These are phyloP conservation scores for Taphrina wiesneri DNA, from an alignment of 1,139 yeast species.

Conservation along the genomic window DNA sequence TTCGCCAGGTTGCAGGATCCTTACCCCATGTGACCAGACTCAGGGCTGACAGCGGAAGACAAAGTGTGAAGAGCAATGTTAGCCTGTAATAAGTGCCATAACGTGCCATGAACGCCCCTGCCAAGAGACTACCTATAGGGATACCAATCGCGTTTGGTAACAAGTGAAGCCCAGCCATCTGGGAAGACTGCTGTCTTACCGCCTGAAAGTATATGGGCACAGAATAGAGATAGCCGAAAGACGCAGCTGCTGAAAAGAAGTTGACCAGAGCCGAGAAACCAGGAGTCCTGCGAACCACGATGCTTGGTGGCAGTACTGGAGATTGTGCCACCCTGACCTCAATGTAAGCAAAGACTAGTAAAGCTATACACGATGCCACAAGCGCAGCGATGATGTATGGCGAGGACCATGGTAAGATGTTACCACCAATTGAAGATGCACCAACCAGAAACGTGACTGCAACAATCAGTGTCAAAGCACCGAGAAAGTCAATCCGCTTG, in stretches of 20 bases:
- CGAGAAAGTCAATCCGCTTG: conserved; percentile 66
- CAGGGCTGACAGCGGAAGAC: conserved; percentile 16
- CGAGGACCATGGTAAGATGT: conserved; percentile 49
- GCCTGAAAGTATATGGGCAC: conserved; percentile 50
- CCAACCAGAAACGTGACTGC: conserved; percentile 58
- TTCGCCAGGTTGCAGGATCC: conserved; percentile 19
- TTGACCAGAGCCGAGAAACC: conserved; percentile 47
- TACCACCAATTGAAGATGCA: conserved; percentile 72
- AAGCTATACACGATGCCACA: conserved; percentile 42
- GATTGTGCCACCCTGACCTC: conserved; percentile 61
- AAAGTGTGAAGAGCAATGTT: conserved; percentile 9
- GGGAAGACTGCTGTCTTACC: conserved; percentile 37
- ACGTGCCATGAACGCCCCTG: conserved; percentile 45
- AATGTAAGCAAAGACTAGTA: conserved; percentile 51
- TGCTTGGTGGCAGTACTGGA: conserved; percentile 52
- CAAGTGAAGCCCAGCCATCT: conserved; percentile 40
- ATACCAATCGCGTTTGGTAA: conserved; percentile 40
- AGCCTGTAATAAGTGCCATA: conserved; percentile 60
- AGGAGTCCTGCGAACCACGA: conserved; percentile 36
- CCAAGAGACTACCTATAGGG: conserved; percentile 39
- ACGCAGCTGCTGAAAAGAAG: conserved; percentile 63
- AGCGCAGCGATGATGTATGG: conserved; percentile 46
- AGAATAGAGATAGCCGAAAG: conserved; percentile 58
- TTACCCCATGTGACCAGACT: conserved; percentile 22
- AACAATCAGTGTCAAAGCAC: conserved; percentile 62